Conservation (phyloP, 345 rosid species). For the Melaleuca alternifolia region DNA sequence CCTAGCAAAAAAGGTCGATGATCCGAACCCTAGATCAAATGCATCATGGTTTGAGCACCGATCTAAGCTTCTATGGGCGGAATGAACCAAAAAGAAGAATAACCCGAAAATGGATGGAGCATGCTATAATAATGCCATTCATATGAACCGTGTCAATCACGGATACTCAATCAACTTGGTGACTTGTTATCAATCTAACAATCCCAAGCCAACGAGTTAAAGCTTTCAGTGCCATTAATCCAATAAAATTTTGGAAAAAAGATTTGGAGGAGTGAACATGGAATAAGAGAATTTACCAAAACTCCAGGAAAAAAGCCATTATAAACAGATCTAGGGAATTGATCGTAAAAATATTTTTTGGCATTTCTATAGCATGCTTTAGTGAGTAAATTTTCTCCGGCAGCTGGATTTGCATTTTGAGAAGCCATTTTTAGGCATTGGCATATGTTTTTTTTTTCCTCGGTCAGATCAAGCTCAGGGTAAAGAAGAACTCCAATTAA, state of each 20-base stretch:
- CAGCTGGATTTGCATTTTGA: not conserved
- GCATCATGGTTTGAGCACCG: not conserved
- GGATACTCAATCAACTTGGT: not conserved
- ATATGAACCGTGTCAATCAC: not conserved
- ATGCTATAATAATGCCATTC: not conserved
- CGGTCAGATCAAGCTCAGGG: not conserved
- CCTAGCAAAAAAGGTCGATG: not conserved
- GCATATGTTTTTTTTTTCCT: not conserved
- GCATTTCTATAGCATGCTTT: not conserved
- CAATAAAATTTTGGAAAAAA: not conserved
- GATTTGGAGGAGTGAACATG: not conserved
- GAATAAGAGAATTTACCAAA: not conserved
- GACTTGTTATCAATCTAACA: not conserved
- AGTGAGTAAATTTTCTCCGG: not conserved
- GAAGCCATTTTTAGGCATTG: not conserved
- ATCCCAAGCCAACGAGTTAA: not conserved
- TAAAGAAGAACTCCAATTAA: not conserved
- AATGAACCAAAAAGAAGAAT: not conserved
- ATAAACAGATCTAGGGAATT: not conserved
- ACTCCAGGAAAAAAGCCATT: not conserved
- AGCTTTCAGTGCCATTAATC: not conserved
- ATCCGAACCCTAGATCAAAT: not conserved
- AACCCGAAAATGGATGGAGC: not conserved
- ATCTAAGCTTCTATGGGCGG: not conserved
- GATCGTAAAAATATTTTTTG: not conserved